Evolutionary conservation across 2,329 filamentous ascomycete species (phyloP).

Genomic region (Cladosporium sp.): DNA sequence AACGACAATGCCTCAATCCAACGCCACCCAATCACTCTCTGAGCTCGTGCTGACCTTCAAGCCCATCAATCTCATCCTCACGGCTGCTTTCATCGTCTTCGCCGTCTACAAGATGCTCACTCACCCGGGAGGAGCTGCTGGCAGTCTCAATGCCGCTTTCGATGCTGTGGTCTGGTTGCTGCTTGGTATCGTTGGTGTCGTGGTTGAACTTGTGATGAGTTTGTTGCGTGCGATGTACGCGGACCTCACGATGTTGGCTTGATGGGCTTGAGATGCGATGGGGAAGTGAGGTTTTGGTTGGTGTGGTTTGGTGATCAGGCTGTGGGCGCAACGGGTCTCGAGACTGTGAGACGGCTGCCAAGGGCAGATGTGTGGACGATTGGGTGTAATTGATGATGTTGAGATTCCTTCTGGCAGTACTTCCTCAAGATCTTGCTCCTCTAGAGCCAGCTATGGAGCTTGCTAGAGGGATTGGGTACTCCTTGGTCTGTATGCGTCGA

Average conservation of each 20-base stretch:
- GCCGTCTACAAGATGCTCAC: neutral
- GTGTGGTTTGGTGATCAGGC: neutral
- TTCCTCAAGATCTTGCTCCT: too few relatives aligned
- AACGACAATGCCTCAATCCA: neutral
- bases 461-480: too few relatives aligned
- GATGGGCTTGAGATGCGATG: neutral
- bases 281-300: neutral
- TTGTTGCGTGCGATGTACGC: neutral
- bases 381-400: neutral
- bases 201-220: neutral
- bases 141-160: neutral
- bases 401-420: too few relatives aligned
- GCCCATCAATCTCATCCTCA: neutral
- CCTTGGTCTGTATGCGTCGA: too few relatives aligned
- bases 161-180: neutral
- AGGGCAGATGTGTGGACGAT: neutral
- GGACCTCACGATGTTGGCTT: neutral
- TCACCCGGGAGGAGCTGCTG: neutral
- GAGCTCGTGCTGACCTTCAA: neutral
- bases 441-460: too few relatives aligned
- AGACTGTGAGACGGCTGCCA: neutral
- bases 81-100: neutral
- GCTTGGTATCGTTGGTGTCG: neutral
- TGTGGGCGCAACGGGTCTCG: neutral
- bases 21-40: neutral